Evolutionary conservation across 192 early-diverging fungal species (phyloP), one percentile per base, ranked within the genome.

Genomic region (Glomus cerebriforme): DNA sequence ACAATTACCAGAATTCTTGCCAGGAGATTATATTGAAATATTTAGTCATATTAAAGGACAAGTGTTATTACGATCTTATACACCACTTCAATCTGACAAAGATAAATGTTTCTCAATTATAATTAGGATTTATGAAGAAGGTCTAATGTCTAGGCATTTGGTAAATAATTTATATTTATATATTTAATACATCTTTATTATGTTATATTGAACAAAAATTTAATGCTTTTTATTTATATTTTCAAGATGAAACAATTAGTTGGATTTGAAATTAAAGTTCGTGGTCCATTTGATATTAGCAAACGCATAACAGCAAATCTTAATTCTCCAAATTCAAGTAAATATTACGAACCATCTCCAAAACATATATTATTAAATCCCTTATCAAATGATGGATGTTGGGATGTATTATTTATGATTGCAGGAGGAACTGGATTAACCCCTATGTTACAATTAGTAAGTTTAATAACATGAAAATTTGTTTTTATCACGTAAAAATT

Each of bases 11-110:
- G 24, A 72, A 62, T 73, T 79, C 34, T 31, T 73, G 34, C 78
- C 78, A n/a, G 78, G 78, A n/a, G 68, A 79, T 29, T 79, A 43
- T 29, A 62, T 79, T 29, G 78, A 79, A 63, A 34, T 79, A 13
- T 37, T 66, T 26, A 37, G 68, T 26, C 47, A 45, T 32, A 65
- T 63, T 60, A 62, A 72, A 63, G 68, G 78, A 10, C 78, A 79
- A 62, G 78, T 79, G 6, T 17, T 79, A 19, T 62, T 72, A 10
- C 29, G 78, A 58, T 31, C 47, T 19, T 79, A 79, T 60, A 79
- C 68, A 1, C 68, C 69, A 10, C 32, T 79, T 29, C 31, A 73
- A 49, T 47, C 29, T 19, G 58, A 43, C 17, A 70, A 45, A 31
- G 29, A 31, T 0, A 59, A 79, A 27, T 35, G 37, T 12, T 79